Evolutionary conservation across 495 filamentous ascomycete species (phyloP).

Genomic region (Tuber microsphaerosporum): DNA sequence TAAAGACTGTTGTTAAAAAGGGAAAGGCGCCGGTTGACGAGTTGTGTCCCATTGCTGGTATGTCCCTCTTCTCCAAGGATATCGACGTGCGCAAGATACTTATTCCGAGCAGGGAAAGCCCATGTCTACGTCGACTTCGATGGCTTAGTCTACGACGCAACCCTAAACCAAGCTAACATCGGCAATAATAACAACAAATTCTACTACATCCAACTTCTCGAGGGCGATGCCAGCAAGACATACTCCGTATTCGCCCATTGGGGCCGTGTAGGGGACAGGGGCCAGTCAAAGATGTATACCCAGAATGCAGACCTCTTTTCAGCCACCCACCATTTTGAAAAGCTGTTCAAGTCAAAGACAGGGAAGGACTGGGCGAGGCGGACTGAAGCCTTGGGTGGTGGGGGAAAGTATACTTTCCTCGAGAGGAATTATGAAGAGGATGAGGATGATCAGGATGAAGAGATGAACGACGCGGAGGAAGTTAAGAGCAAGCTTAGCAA

Average conservation of each 20-base stretch:
- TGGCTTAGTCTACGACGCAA: conserved; percentile 60
- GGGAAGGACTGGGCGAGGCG: conserved; percentile 63
- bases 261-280: conserved; percentile 70
- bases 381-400: conserved; percentile 51
- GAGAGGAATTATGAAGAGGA: conserved; percentile 60
- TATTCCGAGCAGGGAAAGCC: conserved; percentile 14
- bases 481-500: conserved; percentile 52
- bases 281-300: conserved; percentile 52
- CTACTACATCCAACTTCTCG: conserved; percentile 49
- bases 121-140: conserved; percentile 59
- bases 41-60: conserved; percentile 34
- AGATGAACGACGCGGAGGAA: conserved; percentile 35
- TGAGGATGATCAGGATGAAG: conserved; percentile 42
- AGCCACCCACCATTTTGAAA: conserved; percentile 55
- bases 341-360: conserved; percentile 73
- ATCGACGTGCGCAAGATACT: neutral
- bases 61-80: neutral
- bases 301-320: conserved; percentile 41
- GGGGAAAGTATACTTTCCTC: conserved; percentile 68
- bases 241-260: conserved; percentile 47
- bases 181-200: conserved; percentile 65
- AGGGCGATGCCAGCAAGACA: conserved; percentile 23
- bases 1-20: conserved; percentile 44
- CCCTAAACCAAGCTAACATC: conserved; percentile 56
- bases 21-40: conserved; percentile 50